phyloP scores from a whole-genome alignment of 805 yeast species.

The Lipomyces anomalus region DNA sequence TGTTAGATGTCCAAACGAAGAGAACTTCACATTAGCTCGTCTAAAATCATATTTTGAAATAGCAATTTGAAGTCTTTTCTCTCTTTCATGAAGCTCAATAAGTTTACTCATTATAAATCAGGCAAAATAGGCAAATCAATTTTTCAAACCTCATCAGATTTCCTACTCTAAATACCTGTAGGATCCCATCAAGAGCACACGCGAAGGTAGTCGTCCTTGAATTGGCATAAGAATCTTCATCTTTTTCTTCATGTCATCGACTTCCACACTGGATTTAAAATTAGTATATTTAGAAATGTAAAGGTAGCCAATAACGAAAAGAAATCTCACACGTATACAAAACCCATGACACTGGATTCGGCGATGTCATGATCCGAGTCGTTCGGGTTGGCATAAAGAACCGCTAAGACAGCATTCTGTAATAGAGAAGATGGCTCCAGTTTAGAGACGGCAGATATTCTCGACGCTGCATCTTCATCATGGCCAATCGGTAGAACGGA shows the following conservation, averaged over 20 bases:
- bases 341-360: conserved; percentile 66
- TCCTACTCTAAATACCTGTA: conserved; percentile 78
- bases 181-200: conserved; percentile 67
- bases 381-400: conserved; percentile 46
- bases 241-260: conserved; percentile 67
- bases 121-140: too few species aligned
- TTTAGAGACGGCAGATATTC: conserved; percentile 30
- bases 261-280: conserved; percentile 40
- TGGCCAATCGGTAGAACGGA: conserved; percentile 36
- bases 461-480: conserved; percentile 30
- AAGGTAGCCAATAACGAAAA: not conserved
- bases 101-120: too few species aligned
- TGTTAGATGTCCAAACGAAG: too few species aligned
- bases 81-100: too few species aligned
- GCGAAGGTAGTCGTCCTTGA: conserved; percentile 77
- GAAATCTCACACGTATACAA: conserved; percentile 51
- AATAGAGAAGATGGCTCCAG: conserved; percentile 41
- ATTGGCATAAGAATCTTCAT: conserved; percentile 75
- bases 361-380: conserved; percentile 45
- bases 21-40: too few species aligned
- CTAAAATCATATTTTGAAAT: too few species aligned
- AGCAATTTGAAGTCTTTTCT: too few species aligned
- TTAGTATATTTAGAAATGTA: not conserved
- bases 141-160: too few species aligned
- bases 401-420: conserved; percentile 72